Percentiles rank a stretch among this genome's conserved stretches.
Evolutionary conservation across 192 early-diverging fungal genomes (phyloP).

Genomic region (Allomyces arbusculus): DNA sequence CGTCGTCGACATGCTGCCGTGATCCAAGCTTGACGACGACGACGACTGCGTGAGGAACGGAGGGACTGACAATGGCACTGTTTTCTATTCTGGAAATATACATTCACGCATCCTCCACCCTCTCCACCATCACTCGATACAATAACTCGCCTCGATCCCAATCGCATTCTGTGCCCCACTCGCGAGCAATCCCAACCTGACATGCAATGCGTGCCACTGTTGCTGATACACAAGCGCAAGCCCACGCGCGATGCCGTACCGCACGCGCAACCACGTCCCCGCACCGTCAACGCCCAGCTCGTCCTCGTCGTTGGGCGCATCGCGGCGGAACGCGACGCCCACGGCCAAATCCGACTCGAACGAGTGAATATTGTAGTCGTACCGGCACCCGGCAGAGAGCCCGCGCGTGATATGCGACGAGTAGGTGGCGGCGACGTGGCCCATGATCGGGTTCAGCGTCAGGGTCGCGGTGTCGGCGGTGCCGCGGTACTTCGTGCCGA

Average conservation of each 20-base stretch:
- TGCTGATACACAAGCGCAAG: not conserved
- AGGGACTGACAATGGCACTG: too few relatives aligned
- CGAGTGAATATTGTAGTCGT: conserved; percentile 78
- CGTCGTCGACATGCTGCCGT: not conserved
- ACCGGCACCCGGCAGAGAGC: conserved; percentile 54
- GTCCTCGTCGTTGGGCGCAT: not conserved
- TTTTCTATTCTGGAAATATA: too few relatives aligned
- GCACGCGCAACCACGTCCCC: not conserved
- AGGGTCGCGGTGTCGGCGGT: conserved; percentile 43
- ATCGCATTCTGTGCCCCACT: not conserved
- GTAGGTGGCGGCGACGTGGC: conserved; percentile 69
- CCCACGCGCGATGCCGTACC: not conserved
- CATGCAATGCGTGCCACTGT: not conserved
- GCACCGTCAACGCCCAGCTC: not conserved
- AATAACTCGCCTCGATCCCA: too few relatives aligned
- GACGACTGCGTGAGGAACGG: too few relatives aligned
- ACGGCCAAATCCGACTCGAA: conserved; percentile 73
- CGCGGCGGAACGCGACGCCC: conserved; percentile 23
- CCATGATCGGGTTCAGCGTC: conserved; percentile 78
- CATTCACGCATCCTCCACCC: too few relatives aligned
- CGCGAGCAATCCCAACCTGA: not conserved
- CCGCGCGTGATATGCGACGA: conserved; percentile 50
- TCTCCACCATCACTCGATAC: too few relatives aligned
- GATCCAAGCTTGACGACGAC: not conserved
- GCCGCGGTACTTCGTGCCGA: conserved; percentile 44